These are phyloP conservation scores for Mariannaea sp. DNA, from an alignment of 2,329 filamentous ascomycete species.

Conservation along the genomic window DNA sequence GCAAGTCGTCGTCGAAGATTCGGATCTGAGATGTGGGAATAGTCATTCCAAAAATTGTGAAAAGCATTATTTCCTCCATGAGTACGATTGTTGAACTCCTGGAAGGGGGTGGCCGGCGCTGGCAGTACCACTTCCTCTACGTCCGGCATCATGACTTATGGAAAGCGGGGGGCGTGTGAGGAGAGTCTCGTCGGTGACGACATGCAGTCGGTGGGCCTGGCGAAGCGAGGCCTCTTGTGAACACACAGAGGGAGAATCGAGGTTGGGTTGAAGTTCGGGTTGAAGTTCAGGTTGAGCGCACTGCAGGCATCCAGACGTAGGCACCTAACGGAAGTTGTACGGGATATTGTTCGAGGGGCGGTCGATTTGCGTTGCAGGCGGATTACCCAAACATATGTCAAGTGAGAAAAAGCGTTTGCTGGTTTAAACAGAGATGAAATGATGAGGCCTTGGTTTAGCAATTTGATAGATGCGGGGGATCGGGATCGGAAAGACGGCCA, in stretches of 20 bases:
- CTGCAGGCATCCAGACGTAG: constrained; percentile 4
- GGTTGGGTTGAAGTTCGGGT: constrained; percentile 22
- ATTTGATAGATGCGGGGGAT: not conserved
- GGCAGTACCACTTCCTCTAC: constrained; percentile 47
- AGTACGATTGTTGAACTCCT: constrained; percentile 47
- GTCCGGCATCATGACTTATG: constrained; percentile 39
- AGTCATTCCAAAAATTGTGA: constrained; percentile 76
- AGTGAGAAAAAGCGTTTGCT: not conserved
- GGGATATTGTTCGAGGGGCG: too few relatives aligned
- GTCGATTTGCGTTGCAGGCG: not conserved
- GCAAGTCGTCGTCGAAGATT: constrained; percentile 76
- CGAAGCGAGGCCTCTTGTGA: constrained; percentile 16
- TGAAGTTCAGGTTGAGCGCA: constrained; percentile 19
- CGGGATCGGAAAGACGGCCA: not conserved
- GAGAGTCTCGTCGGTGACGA: constrained; percentile 33
- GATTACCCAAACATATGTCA: not conserved
- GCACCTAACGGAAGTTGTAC: not conserved
- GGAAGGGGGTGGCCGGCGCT: constrained; percentile 45
- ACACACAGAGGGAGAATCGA: constrained; percentile 20
- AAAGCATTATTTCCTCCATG: constrained; percentile 70
- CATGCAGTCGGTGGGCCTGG: constrained; percentile 28
- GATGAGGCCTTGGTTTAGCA: not conserved
- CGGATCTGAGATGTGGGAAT: constrained; percentile 68
- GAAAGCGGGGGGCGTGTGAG: constrained; percentile 31
- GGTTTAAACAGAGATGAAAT: not conserved